A percentile compares a stretch with the other conserved stretches of the same genome.
These are phyloP conservation scores for Malus sieversii DNA, from an alignment of 306 rosid species.

Conservation along the genomic window DNA sequence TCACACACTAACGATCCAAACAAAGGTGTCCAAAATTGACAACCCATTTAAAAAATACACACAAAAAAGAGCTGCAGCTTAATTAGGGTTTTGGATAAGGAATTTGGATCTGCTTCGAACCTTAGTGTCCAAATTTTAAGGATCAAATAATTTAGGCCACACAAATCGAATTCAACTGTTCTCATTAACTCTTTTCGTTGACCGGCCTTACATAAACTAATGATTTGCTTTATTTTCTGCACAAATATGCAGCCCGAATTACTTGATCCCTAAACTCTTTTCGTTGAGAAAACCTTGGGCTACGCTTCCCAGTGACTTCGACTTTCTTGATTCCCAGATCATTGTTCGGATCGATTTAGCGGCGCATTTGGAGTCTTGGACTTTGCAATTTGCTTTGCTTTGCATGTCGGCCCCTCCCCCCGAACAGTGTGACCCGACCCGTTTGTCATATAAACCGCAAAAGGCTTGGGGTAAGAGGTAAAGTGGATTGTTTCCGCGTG, in stretches of 20 bases:
- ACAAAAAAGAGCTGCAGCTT: background rate
- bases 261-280: too few relatives aligned
- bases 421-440: background rate
- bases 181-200: rapidly evolving
- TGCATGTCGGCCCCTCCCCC: background rate
- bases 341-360: background rate
- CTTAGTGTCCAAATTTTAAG: rapidly evolving
- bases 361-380: background rate
- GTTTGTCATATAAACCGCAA: background rate
- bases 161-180: too few relatives aligned
- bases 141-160: rapidly evolving
- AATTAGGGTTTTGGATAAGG: background rate
- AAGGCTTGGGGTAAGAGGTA: conserved; percentile 29
- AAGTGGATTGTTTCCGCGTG: conserved; percentile 41
- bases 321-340: background rate
- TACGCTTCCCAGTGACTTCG: background rate
- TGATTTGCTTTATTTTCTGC: too few relatives aligned
- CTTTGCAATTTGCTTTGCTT: background rate
- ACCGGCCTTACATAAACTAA: too few relatives aligned
- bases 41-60: background rate
- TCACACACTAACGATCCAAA: background rate
- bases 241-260: rapidly evolving
- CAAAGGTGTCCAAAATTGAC: background rate
- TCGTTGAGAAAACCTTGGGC: background rate
- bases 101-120: rapidly evolving